Evolutionary conservation across 495 filamentous ascomycete species (phyloP), one percentile per base, ranked within the genome.

Genomic region (Lepraria neglecta): DNA sequence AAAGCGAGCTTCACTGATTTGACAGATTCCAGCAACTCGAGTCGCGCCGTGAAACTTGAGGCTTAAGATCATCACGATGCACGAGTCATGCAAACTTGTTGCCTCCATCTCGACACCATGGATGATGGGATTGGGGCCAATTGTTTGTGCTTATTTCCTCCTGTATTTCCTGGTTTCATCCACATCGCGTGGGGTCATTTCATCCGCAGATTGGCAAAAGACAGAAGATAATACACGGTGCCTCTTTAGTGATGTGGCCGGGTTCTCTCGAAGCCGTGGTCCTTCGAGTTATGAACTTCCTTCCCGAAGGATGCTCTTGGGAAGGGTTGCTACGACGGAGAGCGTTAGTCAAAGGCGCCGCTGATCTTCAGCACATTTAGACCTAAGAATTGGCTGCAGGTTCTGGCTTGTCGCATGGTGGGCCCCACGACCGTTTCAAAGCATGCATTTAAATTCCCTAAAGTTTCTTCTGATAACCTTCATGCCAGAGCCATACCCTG

Each of bases 61-160:
- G n/a, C 28, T 52, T 10, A 52, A 15, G 3, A 15, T 31, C 27
- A 15, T 31, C 15, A 31, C 28, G 27, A 50, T n/a, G 24, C 27
- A 52, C 48, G 48, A 52, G 48, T 52, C 48, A 52, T 52, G 48
- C 48, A 52, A 38, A 38, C 35, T 38, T 38, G 12, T 10, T 38
- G 5, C 24, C 4, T 38, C 35, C 35, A 11, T 38, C 7, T 38
- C 35, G 7, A 38, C 35, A 38, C 35, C 33, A 38, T 7, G 35
- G 35, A 38, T 38, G 35, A 38, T 38, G 35, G 24, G 35, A 38
- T 38, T 38, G 35, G 9, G 35, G 35, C 35, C 35, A 38, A 38
- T 38, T 38, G 35, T 38, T 12, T 12, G 35, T 38, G 2, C 35
- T 38, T 5, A 38, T 10, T 10, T 31, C 14, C 15, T 9, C 17